phyloP scores from a whole-genome alignment of 352 stramenopile species.

The Peronospora tabacina region DNA sequence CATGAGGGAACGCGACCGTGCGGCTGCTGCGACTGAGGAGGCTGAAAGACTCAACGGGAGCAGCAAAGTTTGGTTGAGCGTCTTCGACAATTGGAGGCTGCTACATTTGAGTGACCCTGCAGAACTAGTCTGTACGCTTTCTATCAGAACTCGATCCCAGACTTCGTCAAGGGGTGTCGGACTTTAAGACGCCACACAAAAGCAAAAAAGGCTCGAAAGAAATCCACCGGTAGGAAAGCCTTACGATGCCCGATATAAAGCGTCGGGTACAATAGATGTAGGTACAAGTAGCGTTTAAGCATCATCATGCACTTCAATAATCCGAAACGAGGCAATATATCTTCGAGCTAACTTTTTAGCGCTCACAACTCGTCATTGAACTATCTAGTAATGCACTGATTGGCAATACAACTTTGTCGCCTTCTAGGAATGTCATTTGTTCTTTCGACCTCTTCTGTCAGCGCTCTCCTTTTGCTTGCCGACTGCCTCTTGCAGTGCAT shows the following conservation, averaged over 20 bases:
- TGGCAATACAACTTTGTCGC: too few species aligned
- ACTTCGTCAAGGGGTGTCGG: neutral
- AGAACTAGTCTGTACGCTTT: neutral
- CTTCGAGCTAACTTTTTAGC: too few species aligned
- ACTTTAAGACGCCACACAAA: neutral
- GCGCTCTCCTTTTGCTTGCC: neutral
- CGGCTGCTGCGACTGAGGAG: neutral
- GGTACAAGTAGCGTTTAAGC: neutral
- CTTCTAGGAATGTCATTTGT: neutral
- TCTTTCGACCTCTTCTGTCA: neutral
- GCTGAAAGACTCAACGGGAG: neutral
- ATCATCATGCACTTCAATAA: too few species aligned
- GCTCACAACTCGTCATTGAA: too few species aligned
- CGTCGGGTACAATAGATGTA: constrained; percentile 14
- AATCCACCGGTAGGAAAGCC: constrained; percentile 6
- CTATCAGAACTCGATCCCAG: neutral
- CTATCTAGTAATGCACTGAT: too few species aligned
- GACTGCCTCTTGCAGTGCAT: neutral
- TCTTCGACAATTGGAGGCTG: neutral
- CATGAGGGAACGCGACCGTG: neutral
- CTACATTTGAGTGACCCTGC: neutral
- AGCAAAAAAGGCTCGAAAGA: neutral
- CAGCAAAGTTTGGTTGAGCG: neutral
- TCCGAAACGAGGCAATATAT: too few species aligned
- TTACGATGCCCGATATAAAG: constrained; percentile 27